Base-by-base conservation (phyloP, 768 basidiomycete genomes). In the Pulveroboletus ravenelii region DNA sequence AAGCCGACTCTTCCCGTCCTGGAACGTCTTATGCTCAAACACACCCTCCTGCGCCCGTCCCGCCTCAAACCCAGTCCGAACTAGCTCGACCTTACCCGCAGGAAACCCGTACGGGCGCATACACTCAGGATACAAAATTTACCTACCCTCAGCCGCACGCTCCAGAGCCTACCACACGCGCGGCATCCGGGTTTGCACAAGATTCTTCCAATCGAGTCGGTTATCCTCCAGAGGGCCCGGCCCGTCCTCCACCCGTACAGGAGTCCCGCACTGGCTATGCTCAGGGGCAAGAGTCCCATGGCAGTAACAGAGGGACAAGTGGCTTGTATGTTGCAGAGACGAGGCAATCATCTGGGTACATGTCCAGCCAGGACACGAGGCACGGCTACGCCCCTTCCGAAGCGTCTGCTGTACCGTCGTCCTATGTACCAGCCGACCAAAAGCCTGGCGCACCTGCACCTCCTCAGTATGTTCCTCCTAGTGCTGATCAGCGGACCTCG, bases 71-170 rank as follows among this genome's bases (percentile, higher is more conserved):
- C 4, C 62, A 52, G 37, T 23, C 56, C 40, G 62, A 64, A 14
- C 42, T 49, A 6, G 30, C 60, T 42, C 62, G 60, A 12, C 1
- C 56, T 20, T 64, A 54, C 41, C 51, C 54, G 17, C 40, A 50
- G 18, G 62, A 63, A 31, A 20, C 45, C 2, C 62, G 62, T n/a
- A 13, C 62, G 10, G 37, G 41, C 43, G 60, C 57, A 51, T 64
- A 62, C 44, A 54, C 54, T 25, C 62, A 64, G 41, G 60, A 59
- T 12, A 31, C 62, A 40, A 64, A 62, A 38, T 54, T 54, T 36
- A 27, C 60, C 8, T 62, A 64, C 51, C 32, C 62, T 27, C 62
- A 54, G 23, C 27, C 61, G 7, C 61, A 62, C 20, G 32, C 48
- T 5, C 34, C 52, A 4, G 62, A 63, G 43, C 49, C 57, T 17